Conservation (phyloP, 228 moss, liverwort and hornwort species). For the Sphagnum magellanicum region DNA sequence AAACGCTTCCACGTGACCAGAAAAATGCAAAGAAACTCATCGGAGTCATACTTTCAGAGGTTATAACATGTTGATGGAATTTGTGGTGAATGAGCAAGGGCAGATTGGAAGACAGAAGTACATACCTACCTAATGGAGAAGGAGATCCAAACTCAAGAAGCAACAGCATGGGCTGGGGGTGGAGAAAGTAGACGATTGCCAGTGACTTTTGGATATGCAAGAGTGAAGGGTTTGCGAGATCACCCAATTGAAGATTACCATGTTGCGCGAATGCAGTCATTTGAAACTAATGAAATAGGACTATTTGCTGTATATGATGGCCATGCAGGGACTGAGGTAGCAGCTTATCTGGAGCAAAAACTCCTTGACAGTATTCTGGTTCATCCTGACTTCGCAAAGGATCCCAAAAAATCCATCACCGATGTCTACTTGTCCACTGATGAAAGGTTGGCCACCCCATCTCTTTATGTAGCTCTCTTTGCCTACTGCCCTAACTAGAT, state of each 20-base stretch:
- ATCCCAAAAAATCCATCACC: slow-evolving; percentile 56
- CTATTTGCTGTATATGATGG: slow-evolving; percentile 89
- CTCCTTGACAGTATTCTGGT: slow-evolving; percentile 58
- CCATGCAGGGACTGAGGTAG: slow-evolving; percentile 76
- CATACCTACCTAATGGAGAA: too few relatives aligned
- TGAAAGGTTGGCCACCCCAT: slow-evolving; percentile 24
- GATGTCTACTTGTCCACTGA: slow-evolving; percentile 57
- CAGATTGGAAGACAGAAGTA: too few relatives aligned
- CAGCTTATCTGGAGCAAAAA: slow-evolving; percentile 59
- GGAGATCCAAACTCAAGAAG: not conserved
- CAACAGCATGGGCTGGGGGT: slow-evolving; percentile 53
- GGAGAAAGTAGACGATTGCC: slow-evolving; percentile 28
- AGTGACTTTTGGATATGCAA: slow-evolving; percentile 67
- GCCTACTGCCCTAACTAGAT: not conserved
- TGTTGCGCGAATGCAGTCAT: slow-evolving; percentile 64
- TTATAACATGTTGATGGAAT: too few relatives aligned
- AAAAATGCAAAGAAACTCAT: too few relatives aligned
- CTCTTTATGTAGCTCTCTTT: not conserved
- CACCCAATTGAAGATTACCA: slow-evolving; percentile 75
- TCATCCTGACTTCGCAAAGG: slow-evolving; percentile 44
- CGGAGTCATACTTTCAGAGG: too few relatives aligned
- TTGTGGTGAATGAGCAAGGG: too few relatives aligned
- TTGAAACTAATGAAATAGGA: slow-evolving; percentile 61
- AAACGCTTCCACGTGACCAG: too few relatives aligned
- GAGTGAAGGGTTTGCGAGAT: slow-evolving; percentile 60